These are phyloP conservation scores for Nakazawaea molendinolei DNA, from an alignment of 805 yeast genomes.

Conservation along the genomic window DNA sequence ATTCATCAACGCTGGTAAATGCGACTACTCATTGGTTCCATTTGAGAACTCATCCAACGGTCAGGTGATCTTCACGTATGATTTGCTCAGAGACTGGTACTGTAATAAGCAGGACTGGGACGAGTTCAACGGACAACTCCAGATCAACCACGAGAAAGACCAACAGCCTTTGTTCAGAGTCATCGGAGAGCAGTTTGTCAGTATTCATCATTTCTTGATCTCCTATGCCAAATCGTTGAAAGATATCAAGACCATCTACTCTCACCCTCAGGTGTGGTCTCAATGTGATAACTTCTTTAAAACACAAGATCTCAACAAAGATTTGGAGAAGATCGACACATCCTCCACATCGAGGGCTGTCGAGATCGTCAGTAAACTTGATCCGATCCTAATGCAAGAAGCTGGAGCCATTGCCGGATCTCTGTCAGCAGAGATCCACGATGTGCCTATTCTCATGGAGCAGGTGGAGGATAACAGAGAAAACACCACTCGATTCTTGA, in stretches of 20 bases:
- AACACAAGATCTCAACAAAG: slow-evolving; percentile 24
- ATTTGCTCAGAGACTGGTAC: slow-evolving; percentile 66
- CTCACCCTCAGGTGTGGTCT: slow-evolving; percentile 99
- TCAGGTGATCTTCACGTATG: slow-evolving; percentile 81
- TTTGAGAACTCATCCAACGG: slow-evolving; percentile 95
- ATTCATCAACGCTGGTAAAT: slow-evolving; percentile 33
- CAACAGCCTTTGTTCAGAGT: slow-evolving; percentile 39
- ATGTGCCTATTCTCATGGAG: slow-evolving; percentile 44
- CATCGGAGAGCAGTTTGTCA: slow-evolving; percentile 74
- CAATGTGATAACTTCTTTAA: slow-evolving; percentile 61
- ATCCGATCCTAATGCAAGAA: slow-evolving; percentile 25
- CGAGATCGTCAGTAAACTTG: slow-evolving; percentile 40
- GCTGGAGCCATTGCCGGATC: slow-evolving; percentile 70
- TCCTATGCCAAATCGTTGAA: slow-evolving; percentile 36
- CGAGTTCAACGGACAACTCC: slow-evolving; percentile 9
- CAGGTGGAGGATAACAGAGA: slow-evolving; percentile 66
- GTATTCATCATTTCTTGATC: slow-evolving; percentile 73
- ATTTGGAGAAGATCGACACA: slow-evolving; percentile 52
- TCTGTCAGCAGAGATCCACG: slow-evolving; percentile 56
- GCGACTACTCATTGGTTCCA: slow-evolving; percentile 78
- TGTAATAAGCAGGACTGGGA: slow-evolving; percentile 15
- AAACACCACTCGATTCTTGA: slow-evolving; percentile 82
- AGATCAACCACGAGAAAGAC: slow-evolving; percentile 3
- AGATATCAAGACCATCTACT: slow-evolving; percentile 54
- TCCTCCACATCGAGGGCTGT: slow-evolving; percentile 86